phyloP scores from a whole-genome alignment of 2,329 filamentous ascomycete genomes.

The Cordyceps cateniannulata region DNA sequence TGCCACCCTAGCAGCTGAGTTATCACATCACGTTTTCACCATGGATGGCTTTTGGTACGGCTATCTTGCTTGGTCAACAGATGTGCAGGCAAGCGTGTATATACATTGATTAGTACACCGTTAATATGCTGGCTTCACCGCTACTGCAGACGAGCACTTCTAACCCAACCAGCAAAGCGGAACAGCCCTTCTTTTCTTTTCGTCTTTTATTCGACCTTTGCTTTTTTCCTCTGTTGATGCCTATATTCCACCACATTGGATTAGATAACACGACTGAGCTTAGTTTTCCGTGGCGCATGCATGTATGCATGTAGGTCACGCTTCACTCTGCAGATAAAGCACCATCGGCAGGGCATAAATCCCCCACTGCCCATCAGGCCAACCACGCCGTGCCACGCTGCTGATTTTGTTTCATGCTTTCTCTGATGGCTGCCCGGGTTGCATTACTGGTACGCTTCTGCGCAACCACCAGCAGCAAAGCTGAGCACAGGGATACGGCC shows the following conservation, averaged over 20 bases:
- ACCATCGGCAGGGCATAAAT: constrained; percentile 1
- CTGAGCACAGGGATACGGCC: not conserved
- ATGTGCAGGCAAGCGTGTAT: too few relatives aligned
- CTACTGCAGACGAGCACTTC: not conserved
- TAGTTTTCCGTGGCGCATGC: not conserved
- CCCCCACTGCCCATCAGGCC: not conserved
- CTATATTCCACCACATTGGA: not conserved
- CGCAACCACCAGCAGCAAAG: not conserved
- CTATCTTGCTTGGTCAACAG: too few relatives aligned
- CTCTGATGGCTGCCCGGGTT: not conserved
- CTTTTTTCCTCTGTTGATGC: not conserved
- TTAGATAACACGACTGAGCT: not conserved
- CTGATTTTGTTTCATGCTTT: not conserved
- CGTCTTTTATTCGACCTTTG: not conserved
- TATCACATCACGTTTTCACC: too few relatives aligned
- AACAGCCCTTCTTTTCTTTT: too few relatives aligned
- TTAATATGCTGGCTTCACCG: too few relatives aligned
- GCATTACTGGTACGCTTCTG: not conserved
- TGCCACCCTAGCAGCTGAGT: too few relatives aligned
- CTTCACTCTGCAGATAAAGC: not conserved
- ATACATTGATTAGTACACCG: too few relatives aligned
- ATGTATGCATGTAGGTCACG: constrained; percentile 11
- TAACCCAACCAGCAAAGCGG: not conserved
- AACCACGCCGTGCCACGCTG: constrained; percentile 9
- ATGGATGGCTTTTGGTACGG: too few relatives aligned